Percentiles rank a stretch among this genome's conserved stretches.
phyloP scores from a whole-genome alignment of 2,329 filamentous ascomycete genomes.

The Exophiala sideris region DNA sequence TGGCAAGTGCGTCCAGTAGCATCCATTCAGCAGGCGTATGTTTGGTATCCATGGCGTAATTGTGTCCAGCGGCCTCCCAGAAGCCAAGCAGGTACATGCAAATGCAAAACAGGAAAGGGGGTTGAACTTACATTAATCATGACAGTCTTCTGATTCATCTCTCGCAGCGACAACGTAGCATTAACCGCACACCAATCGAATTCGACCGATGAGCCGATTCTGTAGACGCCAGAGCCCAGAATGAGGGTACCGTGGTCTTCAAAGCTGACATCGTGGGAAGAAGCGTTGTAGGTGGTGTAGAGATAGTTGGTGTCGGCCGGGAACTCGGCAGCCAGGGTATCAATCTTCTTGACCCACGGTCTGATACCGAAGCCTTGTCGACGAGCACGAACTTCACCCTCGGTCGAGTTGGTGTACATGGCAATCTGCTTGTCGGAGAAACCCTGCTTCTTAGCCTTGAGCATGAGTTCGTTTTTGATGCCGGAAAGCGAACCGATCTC shows the following conservation, averaged over 20 bases:
- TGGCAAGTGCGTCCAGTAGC: too few species aligned
- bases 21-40: too few species aligned
- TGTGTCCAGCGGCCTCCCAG: too few species aligned
- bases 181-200: conserved; percentile 99
- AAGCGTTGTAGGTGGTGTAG: conserved; percentile 97
- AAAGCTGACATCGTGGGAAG: conserved; percentile 87
- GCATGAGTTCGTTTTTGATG: conserved; percentile 81
- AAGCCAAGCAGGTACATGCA: not conserved
- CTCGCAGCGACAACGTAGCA: conserved; percentile 74
- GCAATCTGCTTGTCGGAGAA: conserved; percentile 98
- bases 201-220: conserved; percentile 95
- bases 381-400: conserved; percentile 83
- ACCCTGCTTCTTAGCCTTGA: conserved; percentile 93
- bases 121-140: conserved; percentile 77
- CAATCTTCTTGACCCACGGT: conserved; percentile 97
- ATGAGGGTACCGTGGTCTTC: conserved; percentile 88
- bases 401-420: conserved; percentile 74
- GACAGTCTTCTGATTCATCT: conserved; percentile 92
- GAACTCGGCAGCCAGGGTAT: conserved; percentile 95
- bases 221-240: conserved; percentile 91
- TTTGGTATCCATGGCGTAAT: too few species aligned
- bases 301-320: conserved; percentile 92
- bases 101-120: conserved; percentile 2
- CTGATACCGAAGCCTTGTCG: conserved; percentile 83
- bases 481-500: conserved; percentile 76